Percentiles rank a stretch among this genome's conserved stretches.
These are phyloP conservation scores for Suhomyces ambrosiae DNA, from an alignment of 1,139 yeast species.

Conservation along the genomic window DNA sequence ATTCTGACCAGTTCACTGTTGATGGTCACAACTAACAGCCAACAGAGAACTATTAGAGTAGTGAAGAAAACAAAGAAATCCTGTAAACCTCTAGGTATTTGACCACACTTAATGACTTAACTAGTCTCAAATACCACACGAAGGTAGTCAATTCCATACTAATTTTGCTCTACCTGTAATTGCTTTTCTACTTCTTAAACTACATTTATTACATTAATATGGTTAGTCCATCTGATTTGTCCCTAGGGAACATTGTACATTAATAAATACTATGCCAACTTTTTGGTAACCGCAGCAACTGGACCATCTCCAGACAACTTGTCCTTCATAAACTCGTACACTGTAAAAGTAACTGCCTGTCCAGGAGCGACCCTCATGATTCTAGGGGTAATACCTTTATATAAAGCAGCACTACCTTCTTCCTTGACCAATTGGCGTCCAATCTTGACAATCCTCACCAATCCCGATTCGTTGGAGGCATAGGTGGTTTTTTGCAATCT, in stretches of 20 bases:
- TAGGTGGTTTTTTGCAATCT: slow-evolving; percentile 91
- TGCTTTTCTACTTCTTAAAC: too few relatives aligned
- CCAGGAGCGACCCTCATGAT: slow-evolving; percentile 99
- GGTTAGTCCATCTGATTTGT: too few relatives aligned
- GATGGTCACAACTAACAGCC: too few relatives aligned
- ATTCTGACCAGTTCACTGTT: too few relatives aligned
- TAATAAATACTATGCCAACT: slow-evolving; percentile 23
- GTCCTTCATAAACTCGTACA: slow-evolving; percentile 84
- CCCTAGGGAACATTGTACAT: slow-evolving; percentile 1
- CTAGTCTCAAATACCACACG: too few relatives aligned
- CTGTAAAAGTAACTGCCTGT: slow-evolving; percentile 97
- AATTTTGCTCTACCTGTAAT: too few relatives aligned
- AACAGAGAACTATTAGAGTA: too few relatives aligned
- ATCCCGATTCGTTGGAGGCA: slow-evolving; percentile 67
- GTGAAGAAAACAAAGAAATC: too few relatives aligned
- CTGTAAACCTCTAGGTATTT: too few relatives aligned
- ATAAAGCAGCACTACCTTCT: slow-evolving; percentile 86
- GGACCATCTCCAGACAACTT: slow-evolving; percentile 51
- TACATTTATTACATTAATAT: too few relatives aligned
- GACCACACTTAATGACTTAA: too few relatives aligned
- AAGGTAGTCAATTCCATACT: too few relatives aligned
- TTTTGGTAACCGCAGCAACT: slow-evolving; percentile 20
- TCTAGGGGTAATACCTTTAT: slow-evolving; percentile 98
- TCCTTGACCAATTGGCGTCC: slow-evolving; percentile 81
- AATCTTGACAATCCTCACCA: slow-evolving; percentile 77